Percentiles rank a stretch among this genome's conserved stretches.
Conservation (phyloP, 169 alveolate genomes). For the Besnoitia besnoiti region DNA sequence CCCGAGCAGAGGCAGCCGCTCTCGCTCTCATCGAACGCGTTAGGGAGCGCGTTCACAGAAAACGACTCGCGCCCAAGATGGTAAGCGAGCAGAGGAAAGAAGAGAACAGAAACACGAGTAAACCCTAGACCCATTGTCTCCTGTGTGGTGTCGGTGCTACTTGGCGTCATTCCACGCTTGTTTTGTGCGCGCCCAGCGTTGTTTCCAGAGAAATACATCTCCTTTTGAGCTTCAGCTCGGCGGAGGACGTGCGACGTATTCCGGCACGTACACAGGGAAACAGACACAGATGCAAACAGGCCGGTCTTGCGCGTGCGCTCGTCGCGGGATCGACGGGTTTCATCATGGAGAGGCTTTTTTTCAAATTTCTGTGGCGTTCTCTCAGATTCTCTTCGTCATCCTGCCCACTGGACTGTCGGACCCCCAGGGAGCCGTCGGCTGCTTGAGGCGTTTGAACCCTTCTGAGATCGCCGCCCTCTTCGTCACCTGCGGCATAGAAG, state of each 20-base stretch:
- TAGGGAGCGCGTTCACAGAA: slow-evolving; percentile 61
- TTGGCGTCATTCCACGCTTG: too few relatives aligned
- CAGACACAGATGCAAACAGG: too few relatives aligned
- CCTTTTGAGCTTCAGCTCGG: background rate
- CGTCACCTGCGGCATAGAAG: slow-evolving; percentile 69
- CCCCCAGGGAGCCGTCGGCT: slow-evolving; percentile 65
- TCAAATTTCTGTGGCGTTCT: background rate
- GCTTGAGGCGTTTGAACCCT: slow-evolving; percentile 59
- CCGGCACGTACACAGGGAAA: background rate
- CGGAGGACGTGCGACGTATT: background rate
- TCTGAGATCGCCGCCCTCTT: slow-evolving; percentile 67
- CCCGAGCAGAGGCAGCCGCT: slow-evolving; percentile 65
- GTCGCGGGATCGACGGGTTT: too few relatives aligned
- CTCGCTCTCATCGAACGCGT: slow-evolving; percentile 60
- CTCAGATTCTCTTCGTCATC: slow-evolving; percentile 64
- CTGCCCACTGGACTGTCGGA: slow-evolving; percentile 65
- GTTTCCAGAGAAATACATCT: background rate
- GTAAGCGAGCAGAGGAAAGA: slow-evolving; percentile 40
- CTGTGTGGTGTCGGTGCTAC: too few relatives aligned
- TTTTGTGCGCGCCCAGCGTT: background rate
- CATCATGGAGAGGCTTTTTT: background rate
- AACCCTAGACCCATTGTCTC: too few relatives aligned
- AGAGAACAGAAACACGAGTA: too few relatives aligned
- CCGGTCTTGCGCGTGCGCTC: too few relatives aligned
- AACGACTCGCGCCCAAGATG: slow-evolving; percentile 55